Base-by-base conservation (phyloP, 2,329 filamentous ascomycete species). In the Microsporum canis region DNA sequence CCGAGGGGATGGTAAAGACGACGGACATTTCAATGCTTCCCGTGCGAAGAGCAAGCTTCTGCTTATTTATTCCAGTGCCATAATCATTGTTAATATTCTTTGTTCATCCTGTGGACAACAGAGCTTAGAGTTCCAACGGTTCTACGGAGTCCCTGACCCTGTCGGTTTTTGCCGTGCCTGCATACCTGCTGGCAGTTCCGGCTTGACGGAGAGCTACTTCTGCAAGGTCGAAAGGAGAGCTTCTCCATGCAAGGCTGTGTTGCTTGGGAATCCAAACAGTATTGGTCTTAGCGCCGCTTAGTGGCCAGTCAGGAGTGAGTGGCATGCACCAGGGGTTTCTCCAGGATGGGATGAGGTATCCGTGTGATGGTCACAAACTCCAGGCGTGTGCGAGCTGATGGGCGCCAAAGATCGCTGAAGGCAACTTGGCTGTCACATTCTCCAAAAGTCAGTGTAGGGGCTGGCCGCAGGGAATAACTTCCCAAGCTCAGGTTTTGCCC, bases 231-330 rank as follows among this genome's bases (percentile, higher is more conserved):
- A 55, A 55, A 55, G 49, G 49, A 55, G 10, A 36, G 33, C 33
- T 55, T 36, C 33, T 7, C n/a, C 45, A 49, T 31, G 45, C 23
- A 7, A 27, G 45, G 23, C 27, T 55, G n/a, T n/a, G 29, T 36
- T 55, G 31, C 31, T 34, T 55, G 5, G 5, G 31, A 55, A 31
- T 3, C 49, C 49, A 55, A 23, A 36, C 49, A 14, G 33, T n/a
- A 38, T 55, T 17, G 31, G 49, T 55, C 33, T 55, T 55, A 55
- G 49, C 49, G 49, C 49, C 33, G 33, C 49, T 55, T 55, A 55
- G 49, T 36, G 31, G 31, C 49, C 49, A 55, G 31, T 55, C 49
- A 36, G 49, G 31, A 23, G 5, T n/a, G 14, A 17, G 29, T 55
- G 49, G n/a, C 14, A 55, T 34, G 31, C n/a, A n/a, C 49, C 49